Conservation (phyloP, 345 rosid genomes). For the Acer negundo region DNA sequence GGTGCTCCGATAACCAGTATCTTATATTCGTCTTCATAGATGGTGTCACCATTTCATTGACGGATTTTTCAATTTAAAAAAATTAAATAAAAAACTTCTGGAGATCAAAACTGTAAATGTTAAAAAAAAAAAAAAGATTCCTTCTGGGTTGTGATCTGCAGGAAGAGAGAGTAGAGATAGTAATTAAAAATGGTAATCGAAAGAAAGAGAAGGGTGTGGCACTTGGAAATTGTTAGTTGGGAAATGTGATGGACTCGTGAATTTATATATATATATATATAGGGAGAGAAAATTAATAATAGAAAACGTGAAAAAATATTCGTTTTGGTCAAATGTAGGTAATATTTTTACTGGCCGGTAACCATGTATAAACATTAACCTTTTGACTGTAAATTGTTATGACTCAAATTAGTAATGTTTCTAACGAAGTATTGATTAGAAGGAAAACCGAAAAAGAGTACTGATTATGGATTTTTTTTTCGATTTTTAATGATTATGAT, state of each 20-base stretch:
- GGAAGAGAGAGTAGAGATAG: neutral
- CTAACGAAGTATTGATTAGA: too few relatives aligned
- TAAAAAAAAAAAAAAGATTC: too few relatives aligned
- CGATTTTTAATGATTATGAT: too few relatives aligned
- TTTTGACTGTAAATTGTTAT: too few relatives aligned
- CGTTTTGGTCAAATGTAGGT: neutral
- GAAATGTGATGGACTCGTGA: neutral
- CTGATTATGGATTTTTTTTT: too few relatives aligned
- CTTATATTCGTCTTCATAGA: conserved; percentile 8
- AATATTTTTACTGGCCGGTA: neutral
- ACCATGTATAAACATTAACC: too few relatives aligned
- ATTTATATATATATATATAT: too few relatives aligned
- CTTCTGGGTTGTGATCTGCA: neutral
- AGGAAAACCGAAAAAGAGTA: too few relatives aligned
- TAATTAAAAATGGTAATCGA: neutral
- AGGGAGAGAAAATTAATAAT: neutral
- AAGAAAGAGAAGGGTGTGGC: neutral
- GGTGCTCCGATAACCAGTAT: conserved; percentile 76
- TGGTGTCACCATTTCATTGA: neutral
- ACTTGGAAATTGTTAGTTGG: neutral
- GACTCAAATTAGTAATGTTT: too few relatives aligned
- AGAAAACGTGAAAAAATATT: neutral
- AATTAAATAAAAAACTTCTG: neutral
- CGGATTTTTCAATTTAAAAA: too few relatives aligned
- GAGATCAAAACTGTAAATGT: neutral